These are phyloP conservation scores for Parastagonospora nodorum DNA, from an alignment of 2,329 filamentous ascomycete species.

Conservation along the genomic window DNA sequence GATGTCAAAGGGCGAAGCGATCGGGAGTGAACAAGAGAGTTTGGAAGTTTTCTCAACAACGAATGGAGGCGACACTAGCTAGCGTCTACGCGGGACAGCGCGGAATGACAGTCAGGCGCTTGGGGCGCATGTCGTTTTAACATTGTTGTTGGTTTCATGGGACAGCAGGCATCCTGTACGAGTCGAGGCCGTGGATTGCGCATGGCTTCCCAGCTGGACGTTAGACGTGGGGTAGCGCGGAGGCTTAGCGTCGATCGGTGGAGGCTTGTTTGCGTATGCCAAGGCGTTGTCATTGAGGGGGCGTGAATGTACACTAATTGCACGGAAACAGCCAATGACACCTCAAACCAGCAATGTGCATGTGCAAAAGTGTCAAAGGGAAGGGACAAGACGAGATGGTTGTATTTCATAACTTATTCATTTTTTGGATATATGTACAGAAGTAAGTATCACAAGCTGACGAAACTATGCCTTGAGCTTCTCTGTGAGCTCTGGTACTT, in stretches of 20 bases:
- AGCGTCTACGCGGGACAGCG: too few species aligned
- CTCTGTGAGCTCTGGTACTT: slow-evolving; percentile 93
- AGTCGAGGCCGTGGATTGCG: too few species aligned
- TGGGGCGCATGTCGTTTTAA: too few species aligned
- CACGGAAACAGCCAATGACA: not conserved
- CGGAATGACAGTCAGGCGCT: too few species aligned
- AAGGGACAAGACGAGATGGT: not conserved
- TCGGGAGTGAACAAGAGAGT: too few species aligned
- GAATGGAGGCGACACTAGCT: too few species aligned
- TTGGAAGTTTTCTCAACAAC: too few species aligned
- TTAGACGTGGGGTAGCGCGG: slow-evolving; percentile 5
- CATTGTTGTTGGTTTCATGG: too few species aligned
- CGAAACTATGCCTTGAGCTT: slow-evolving; percentile 70
- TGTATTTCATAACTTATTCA: not conserved
- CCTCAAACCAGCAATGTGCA: not conserved
- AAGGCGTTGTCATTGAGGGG: not conserved
- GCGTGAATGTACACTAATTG: too few species aligned
- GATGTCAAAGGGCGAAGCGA: too few species aligned
- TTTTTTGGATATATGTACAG: slow-evolving; percentile 1
- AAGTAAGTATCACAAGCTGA: not conserved
- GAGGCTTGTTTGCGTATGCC: slow-evolving; percentile 3
- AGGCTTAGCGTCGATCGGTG: slow-evolving; percentile 14
- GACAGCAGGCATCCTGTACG: too few species aligned
- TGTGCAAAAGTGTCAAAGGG: too few species aligned
- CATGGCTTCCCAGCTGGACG: not conserved